phyloP scores from a whole-genome alignment of 306 rosid genomes.

The Adenanthera pavonina region DNA sequence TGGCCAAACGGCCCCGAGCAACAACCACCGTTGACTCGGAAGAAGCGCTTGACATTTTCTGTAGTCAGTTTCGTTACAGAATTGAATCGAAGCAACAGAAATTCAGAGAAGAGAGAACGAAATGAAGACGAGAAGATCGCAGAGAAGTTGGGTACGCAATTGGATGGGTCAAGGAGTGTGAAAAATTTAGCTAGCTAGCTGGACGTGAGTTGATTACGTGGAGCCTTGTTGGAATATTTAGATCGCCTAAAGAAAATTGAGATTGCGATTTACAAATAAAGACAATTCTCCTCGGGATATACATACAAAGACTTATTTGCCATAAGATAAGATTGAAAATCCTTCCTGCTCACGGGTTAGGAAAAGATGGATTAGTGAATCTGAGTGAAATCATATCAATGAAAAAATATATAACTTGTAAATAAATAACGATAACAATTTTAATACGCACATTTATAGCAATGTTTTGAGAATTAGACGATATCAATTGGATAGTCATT shows the following conservation, averaged over 20 bases:
- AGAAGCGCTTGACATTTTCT: constrained; percentile 49
- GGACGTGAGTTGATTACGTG: neutral
- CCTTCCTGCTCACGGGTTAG: no score
- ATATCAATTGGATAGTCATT: no score
- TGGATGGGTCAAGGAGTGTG: neutral
- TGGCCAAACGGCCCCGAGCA: constrained; percentile 77
- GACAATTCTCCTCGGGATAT: neutral
- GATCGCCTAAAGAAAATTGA: neutral
- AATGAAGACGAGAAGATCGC: neutral
- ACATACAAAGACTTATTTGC: neutral
- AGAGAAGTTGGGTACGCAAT: neutral
- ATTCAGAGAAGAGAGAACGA: neutral
- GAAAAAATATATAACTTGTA: no score
- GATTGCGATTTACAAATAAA: neutral
- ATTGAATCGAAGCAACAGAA: neutral
- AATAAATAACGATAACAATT: no score
- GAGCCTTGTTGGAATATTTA: neutral
- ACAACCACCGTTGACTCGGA: constrained; percentile 44
- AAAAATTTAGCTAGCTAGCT: neutral
- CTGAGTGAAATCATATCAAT: no score
- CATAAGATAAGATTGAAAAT: neutral
- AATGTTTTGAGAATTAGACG: no score
- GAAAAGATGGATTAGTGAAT: no score
- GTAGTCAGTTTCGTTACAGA: neutral
- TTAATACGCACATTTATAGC: no score